A percentile compares a stretch with the other conserved stretches of the same genome.
Conservation (phyloP, 768 basidiomycete species). For the Leccinum aurantiacum region DNA sequence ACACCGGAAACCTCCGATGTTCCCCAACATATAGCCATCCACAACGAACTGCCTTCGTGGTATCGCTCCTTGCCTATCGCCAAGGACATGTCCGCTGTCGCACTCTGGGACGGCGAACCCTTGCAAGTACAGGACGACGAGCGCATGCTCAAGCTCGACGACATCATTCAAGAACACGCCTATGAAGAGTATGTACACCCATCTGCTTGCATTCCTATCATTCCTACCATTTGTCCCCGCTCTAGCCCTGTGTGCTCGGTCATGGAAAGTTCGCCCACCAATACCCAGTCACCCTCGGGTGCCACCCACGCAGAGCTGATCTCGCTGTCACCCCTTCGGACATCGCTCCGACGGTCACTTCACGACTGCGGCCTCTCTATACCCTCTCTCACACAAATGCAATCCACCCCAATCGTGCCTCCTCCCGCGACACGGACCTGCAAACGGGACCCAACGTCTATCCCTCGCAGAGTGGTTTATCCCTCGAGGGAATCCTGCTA, state of each 20-base stretch:
- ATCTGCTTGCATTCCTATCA: constrained; percentile 5
- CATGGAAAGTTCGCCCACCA: constrained; percentile 19
- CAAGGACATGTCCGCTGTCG: constrained; percentile 39
- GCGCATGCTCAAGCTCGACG: constrained; percentile 65
- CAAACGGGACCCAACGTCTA: constrained; percentile 49
- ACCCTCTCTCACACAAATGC: constrained; percentile 38
- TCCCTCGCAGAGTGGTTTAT: constrained; percentile 60
- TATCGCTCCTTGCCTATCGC: constrained; percentile 47
- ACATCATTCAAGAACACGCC: constrained; percentile 70
- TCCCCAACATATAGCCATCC: constrained; percentile 50
- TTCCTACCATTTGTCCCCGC: neutral
- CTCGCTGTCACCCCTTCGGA: constrained; percentile 31
- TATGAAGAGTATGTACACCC: constrained; percentile 66
- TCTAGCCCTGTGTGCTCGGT: constrained; percentile 21
- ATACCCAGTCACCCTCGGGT: constrained; percentile 17
- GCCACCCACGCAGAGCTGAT: constrained; percentile 38
- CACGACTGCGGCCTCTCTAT: constrained; percentile 34
- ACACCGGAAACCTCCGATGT: constrained; percentile 66
- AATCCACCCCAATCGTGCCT: constrained; percentile 62
- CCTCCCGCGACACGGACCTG: constrained; percentile 62
- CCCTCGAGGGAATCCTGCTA: constrained; percentile 75
- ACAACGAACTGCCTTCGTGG: constrained; percentile 56
- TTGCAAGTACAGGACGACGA: constrained; percentile 50
- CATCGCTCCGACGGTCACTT: constrained; percentile 32
- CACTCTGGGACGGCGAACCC: constrained; percentile 46